These are phyloP conservation scores for Colletotrichum brevisporum DNA, from an alignment of 2,329 filamentous ascomycete species.

Conservation along the genomic window DNA sequence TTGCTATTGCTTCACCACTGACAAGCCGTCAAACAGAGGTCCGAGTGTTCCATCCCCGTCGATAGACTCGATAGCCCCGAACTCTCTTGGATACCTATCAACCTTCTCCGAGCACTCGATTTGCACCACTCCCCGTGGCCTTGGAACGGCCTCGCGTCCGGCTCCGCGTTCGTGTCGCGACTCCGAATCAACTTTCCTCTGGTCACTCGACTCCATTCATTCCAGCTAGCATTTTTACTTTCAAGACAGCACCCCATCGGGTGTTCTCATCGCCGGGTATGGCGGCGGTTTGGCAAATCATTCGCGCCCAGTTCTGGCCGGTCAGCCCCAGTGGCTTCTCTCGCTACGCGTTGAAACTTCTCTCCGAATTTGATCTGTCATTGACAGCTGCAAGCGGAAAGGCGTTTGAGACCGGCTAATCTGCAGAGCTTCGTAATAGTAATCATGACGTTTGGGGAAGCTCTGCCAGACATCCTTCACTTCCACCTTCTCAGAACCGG, in stretches of 20 bases:
- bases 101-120: neutral
- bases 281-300: conserved; percentile 3
- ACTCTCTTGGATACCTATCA: conserved; percentile 1
- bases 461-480: neutral
- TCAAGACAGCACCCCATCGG: neutral
- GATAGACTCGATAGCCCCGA: neutral
- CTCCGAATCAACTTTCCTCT: neutral
- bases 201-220: neutral
- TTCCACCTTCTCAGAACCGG: neutral
- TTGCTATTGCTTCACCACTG: neutral
- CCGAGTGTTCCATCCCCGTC: conserved; percentile 5
- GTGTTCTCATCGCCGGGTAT: conserved; percentile 3
- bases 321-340: neutral
- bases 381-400: conserved; percentile 18
- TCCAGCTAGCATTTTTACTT: neutral
- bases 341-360: neutral
- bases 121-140: neutral
- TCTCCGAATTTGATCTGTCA: conserved; percentile 18
- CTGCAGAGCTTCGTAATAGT: neutral
- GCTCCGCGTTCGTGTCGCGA: conserved; percentile 6
- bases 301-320: neutral
- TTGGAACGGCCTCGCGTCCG: neutral
- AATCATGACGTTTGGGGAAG: conserved; percentile 19
- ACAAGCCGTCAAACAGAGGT: conserved; percentile 1
- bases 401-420: neutral